Evolutionary conservation across 148 eudicot species (phyloP), one percentile per base, ranked within the genome.

Genomic region (Linanthus parryae): DNA sequence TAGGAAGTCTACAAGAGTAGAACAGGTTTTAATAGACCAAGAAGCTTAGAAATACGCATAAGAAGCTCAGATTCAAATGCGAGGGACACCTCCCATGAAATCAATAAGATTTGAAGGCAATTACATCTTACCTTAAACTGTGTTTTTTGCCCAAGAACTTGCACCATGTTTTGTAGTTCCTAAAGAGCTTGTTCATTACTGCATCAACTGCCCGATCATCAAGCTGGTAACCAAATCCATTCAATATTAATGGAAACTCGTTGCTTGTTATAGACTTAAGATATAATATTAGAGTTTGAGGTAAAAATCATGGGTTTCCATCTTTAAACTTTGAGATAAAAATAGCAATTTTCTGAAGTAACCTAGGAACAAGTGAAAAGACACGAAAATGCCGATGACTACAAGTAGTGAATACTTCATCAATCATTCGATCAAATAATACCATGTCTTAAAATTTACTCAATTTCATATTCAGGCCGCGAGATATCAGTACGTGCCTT

Each of bases 161-260:
- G 81, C 97, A 91, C 97, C 97, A 91, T 23, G 84, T 81, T 72
- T 86, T 86, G 74, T 91, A 91, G 69, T 91, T 91, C 62, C 81
- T 91, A 61, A 91, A 86, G 67, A 91, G 80, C 70, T 91, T 86
- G 69, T 67, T 74, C 95, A 83, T 83, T 25, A 91, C 73, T 53
- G 88, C 85, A 63, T 71, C 80, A 55, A 85, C 79, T 55, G 96
- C 99, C 52, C 86, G 74, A 74, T 84, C 95, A 70, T 84, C 96
- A 64, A 94, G 91, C 99, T 94, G 62, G 57, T n/a, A n/a, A n/a
- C n/a, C n/a, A n/a, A n/a, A n/a, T n/a, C n/a, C n/a, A n/a, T n/a
- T n/a, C n/a, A n/a, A n/a, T n/a, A n/a, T n/a, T n/a, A n/a, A n/a
- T n/a, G n/a, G n/a, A n/a, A n/a, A n/a, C n/a, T n/a, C n/a, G n/a